Evolutionary conservation across 1,284 basidiomycete genomes (phyloP), one percentile per base, ranked within the genome.

Genomic region (Apiotrichum montevideense): DNA sequence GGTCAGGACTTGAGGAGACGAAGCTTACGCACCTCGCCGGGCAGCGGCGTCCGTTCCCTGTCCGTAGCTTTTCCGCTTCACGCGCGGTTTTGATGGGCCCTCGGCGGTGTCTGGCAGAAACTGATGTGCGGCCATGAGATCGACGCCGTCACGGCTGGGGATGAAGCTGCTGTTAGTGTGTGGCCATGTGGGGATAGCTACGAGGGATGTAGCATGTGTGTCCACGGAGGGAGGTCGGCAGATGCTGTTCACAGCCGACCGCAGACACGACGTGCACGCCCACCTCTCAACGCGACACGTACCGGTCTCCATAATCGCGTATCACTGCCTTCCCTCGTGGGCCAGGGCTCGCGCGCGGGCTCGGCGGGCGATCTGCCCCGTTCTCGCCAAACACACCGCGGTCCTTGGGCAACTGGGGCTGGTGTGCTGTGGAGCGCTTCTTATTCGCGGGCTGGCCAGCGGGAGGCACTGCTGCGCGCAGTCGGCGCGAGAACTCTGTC

Each of bases 101-200:
- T 55, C 57, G 52, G 21, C 61, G 54, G 66, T 68, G 29, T 79
- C 78, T 2, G 73, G 69, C 8, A 80, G 72, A 15, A 83, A 70
- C 53, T 79, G 77, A 61, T 78, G 82, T 1, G 78, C 75, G 0
- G 80, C 78, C 48, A 79, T 74, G 11, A 81, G 63, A 57, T 82
- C 80, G 8, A 74, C 64, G 0, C 77, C 79, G 34, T 81, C 79
- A 43, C 81, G 68, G 44, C 71, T 79, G 7, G 81, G 81, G 50
- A 83, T 82, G 67, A 81, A 83, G 29, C 80, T 80, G 46, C 3
- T 40, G 45, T 6, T 51, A 13, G n/a, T 6, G 35, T n/a, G 11
- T 50, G 48, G 56, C 21, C 34, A 32, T 32, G n/a, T 15, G 11
- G 47, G 7, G 6, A 21, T 21, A 21, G 21, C 21, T 21, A 21